Evolutionary conservation across 768 basidiomycete genomes (phyloP).

Genomic region (Mycena leptocephala): DNA sequence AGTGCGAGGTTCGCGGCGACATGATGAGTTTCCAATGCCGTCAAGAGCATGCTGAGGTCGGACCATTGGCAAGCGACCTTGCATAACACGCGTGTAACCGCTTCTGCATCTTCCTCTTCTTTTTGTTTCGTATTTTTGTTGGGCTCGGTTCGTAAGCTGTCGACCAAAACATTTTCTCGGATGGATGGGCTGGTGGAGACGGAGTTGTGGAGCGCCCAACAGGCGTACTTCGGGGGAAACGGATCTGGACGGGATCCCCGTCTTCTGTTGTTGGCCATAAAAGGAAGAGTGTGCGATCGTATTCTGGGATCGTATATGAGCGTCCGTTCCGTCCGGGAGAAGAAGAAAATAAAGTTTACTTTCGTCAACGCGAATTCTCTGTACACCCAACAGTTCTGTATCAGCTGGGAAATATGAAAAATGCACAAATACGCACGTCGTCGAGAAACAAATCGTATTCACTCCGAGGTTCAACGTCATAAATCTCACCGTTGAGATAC

Average conservation of each 20-base stretch:
- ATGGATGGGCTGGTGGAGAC: not conserved
- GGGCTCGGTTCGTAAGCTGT: not conserved
- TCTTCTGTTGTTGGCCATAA: not conserved
- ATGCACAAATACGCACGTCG: not conserved
- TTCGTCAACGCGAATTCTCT: constrained; percentile 10
- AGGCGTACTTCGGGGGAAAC: not conserved
- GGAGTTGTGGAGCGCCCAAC: not conserved
- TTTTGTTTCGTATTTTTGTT: not conserved
- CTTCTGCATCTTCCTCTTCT: not conserved
- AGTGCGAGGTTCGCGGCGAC: not conserved
- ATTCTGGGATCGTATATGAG: not conserved
- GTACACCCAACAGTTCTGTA: not conserved
- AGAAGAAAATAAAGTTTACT: not conserved
- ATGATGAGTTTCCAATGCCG: not conserved
- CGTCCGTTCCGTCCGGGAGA: not conserved
- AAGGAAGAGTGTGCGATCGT: not conserved
- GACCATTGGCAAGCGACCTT: constrained; percentile 10
- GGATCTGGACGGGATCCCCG: not conserved
- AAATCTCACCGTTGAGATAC: constrained; percentile 6
- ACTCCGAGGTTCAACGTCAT: not conserved
- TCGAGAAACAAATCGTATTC: not conserved
- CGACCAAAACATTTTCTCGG: not conserved
- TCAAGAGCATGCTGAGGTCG: constrained; percentile 1
- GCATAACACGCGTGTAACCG: not conserved
- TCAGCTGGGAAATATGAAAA: not conserved